Evolutionary conservation across 2,329 filamentous ascomycete species (phyloP).

Genomic region (Hypoxylon sp.): DNA sequence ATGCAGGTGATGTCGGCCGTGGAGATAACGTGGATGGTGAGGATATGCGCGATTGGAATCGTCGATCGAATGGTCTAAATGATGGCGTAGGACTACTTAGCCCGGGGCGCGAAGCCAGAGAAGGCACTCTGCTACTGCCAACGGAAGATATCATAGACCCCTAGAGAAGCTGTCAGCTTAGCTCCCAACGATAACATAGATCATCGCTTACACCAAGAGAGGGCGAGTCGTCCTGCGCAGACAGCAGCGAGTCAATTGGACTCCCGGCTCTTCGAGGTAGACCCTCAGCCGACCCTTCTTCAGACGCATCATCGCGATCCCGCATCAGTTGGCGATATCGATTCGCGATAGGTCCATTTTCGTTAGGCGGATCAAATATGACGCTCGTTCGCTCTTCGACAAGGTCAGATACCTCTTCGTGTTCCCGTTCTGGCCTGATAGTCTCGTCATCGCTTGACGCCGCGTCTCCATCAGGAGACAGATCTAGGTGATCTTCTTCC

Average conservation of each 20-base stretch:
- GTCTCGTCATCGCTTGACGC: constrained; percentile 62
- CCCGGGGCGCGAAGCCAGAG: constrained; percentile 75
- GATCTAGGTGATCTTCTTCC: constrained; percentile 62
- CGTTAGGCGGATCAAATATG: constrained; percentile 43
- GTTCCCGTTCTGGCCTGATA: constrained; percentile 57
- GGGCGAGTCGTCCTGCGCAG: constrained; percentile 85
- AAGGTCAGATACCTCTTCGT: constrained; percentile 56
- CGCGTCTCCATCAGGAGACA: constrained; percentile 58
- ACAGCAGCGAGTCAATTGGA: constrained; percentile 76
- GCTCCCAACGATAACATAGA: constrained; percentile 18
- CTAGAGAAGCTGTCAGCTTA: constrained; percentile 58
- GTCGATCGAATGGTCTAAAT: constrained; percentile 92
- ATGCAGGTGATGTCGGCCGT: constrained; percentile 82
- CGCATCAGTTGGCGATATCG: constrained; percentile 63
- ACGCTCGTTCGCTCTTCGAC: constrained; percentile 56
- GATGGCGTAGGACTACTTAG: constrained; percentile 81
- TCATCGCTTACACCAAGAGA: constrained; percentile 78
- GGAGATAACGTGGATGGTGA: constrained; percentile 73
- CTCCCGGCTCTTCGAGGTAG: constrained; percentile 72
- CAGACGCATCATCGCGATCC: constrained; percentile 64
- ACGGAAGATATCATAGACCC: constrained; percentile 75
- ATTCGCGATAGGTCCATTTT: constrained; percentile 58
- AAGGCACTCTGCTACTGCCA: constrained; percentile 80
- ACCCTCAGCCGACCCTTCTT: constrained; percentile 68
- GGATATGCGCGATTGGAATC: constrained; percentile 89